Conservation (phyloP, 1,284 basidiomycete species). For the Xanthoconium separans region DNA sequence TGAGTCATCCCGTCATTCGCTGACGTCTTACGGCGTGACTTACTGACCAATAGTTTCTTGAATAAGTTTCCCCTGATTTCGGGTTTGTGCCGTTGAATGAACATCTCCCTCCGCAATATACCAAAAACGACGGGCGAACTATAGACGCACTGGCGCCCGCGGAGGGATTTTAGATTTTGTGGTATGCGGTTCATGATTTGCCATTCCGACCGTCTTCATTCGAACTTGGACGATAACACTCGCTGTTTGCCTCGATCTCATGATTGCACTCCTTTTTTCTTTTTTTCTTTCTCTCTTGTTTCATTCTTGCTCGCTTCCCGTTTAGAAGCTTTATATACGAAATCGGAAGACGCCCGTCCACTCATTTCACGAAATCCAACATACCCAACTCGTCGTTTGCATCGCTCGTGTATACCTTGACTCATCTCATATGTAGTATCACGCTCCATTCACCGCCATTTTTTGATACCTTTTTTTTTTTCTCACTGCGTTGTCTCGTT, state of each 20-base stretch:
- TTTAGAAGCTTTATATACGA: slow-evolving; percentile 32
- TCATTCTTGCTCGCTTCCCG: slow-evolving; percentile 32
- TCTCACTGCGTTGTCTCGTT: slow-evolving; percentile 3
- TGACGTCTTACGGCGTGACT: slow-evolving; percentile 28
- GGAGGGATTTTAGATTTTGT: slow-evolving; percentile 30
- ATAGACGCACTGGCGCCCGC: slow-evolving; percentile 33
- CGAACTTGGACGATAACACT: slow-evolving; percentile 35
- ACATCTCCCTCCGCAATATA: slow-evolving; percentile 64
- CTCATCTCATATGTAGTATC: slow-evolving; percentile 38
- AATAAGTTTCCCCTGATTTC: slow-evolving; percentile 74
- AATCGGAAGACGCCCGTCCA: slow-evolving; percentile 35
- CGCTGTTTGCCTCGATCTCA: slow-evolving; percentile 28
- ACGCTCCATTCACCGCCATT: slow-evolving; percentile 32
- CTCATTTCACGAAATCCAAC: slow-evolving; percentile 36
- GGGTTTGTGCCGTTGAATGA: slow-evolving; percentile 76
- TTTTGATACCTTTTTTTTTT: slow-evolving; percentile 35
- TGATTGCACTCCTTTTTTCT: slow-evolving; percentile 26
- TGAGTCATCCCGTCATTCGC: slow-evolving; percentile 46
- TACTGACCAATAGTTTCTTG: slow-evolving; percentile 36
- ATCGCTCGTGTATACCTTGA: slow-evolving; percentile 37
- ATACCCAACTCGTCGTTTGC: slow-evolving; percentile 37
- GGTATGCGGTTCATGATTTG: slow-evolving; percentile 29
- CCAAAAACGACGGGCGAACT: slow-evolving; percentile 55
- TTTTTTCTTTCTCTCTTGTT: background rate
- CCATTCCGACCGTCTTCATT: slow-evolving; percentile 35